These are phyloP conservation scores for Silene latifolia DNA, from an alignment of 148 eudicot genomes.

Conservation along the genomic window DNA sequence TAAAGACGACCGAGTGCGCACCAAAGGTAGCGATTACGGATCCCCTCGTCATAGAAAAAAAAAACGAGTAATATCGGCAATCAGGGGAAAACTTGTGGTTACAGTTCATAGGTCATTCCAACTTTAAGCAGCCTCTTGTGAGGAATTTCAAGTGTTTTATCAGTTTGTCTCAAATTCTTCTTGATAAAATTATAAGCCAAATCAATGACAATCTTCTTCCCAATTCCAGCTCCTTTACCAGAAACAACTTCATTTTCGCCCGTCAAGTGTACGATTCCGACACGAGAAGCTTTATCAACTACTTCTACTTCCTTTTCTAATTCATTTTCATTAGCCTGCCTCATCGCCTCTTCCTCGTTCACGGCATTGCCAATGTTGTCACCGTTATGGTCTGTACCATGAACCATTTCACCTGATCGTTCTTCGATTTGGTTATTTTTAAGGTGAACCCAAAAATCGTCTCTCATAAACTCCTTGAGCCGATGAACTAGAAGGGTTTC, in stretches of 20 bases:
- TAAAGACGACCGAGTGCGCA: too few relatives aligned
- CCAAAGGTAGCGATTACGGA: too few relatives aligned
- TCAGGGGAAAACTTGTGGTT: neutral
- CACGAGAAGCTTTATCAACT: conserved; percentile 38
- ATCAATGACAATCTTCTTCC: conserved; percentile 42
- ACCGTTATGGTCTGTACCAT: too few relatives aligned
- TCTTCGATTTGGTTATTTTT: neutral
- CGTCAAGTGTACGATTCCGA: conserved; percentile 51
- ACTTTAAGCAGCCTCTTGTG: conserved; percentile 48
- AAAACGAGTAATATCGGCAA: too few relatives aligned
- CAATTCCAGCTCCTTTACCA: conserved; percentile 31
- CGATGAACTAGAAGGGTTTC: conserved; percentile 38
- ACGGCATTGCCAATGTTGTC: neutral
- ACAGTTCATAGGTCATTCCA: conserved; percentile 61
- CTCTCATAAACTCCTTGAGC: conserved; percentile 38
- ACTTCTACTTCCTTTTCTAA: conserved; percentile 26
- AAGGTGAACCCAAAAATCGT: conserved; percentile 25
- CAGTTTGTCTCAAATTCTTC: conserved; percentile 48
- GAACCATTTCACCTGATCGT: too few relatives aligned
- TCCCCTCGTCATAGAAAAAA: too few relatives aligned
- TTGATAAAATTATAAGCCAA: conserved; percentile 45
- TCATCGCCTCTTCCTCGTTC: neutral
- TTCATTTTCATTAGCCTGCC: conserved; percentile 4
- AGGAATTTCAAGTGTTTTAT: conserved; percentile 45
- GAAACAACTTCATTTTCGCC: conserved; percentile 54